Evolutionary conservation across 495 filamentous ascomycete genomes (phyloP), one percentile per base, ranked within the genome.

Genomic region (Xylaria sp.): DNA sequence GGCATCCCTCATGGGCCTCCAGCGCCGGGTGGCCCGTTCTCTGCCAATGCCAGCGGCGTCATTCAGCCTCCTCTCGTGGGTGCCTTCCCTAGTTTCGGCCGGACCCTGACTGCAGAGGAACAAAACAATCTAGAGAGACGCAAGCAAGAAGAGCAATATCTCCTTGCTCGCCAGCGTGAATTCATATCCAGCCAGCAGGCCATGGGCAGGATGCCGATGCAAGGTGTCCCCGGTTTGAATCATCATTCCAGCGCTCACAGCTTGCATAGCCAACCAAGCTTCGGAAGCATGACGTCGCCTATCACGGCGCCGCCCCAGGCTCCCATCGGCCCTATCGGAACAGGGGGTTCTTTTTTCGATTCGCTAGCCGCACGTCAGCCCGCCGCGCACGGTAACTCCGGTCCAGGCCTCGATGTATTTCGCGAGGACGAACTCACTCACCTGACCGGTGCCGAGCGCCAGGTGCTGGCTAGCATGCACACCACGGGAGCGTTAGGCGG

Each of bases 101-200:
- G 97, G 19, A 98, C 97, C 15, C 84, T 99, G 73, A 98, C 96
- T 3, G 96, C 96, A 0, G 94, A 97, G 74, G 96, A 99, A 82
- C 96, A 99, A 76, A 99, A 99, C 80, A 95, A 96, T 19, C 84
- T 99, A 12, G 96, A 99, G 79, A 87, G 96, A 50, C 87, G 97
- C 29, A 99, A 99, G 85, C 96, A 99, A 78, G 96, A 99, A 77
- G 96, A 99, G 77, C 96, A 99, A 75, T 97, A 97, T 80, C 84
- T 97, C 26, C 94, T 98, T 88, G 96, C 96, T 21, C 90, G 95
- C 12, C 95, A 98, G 79, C 92, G 97, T 70, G 96, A 99, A 78
- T 91, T 93, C 77, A 86, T 97, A n/a, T 90, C 92, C 46, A 95
- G 94, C 72, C 93, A 96, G 75, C 92, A 95, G 72, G 88, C 92